Base-by-base conservation (phyloP, 2,329 filamentous ascomycete genomes). In the Pochonia chlamydosporia region DNA sequence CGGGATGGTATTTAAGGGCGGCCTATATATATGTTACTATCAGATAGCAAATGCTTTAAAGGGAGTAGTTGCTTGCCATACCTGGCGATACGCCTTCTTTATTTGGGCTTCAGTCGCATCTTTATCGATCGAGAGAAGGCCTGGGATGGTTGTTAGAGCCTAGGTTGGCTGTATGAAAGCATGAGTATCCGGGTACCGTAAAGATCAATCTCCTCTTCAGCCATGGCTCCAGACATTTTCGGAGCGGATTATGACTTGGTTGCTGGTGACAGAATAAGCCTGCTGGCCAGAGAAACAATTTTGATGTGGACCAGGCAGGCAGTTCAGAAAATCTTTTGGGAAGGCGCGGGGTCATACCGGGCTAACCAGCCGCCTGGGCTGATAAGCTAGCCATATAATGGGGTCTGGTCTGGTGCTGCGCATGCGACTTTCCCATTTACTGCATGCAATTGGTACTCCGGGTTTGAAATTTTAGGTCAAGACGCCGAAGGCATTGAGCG, bases 1-100 rank as follows among this genome's bases (percentile, higher is more conserved):
- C 93, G 40, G 93, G 93, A 63, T 99, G 93, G 63, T 90, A 87
- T 64, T 83, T 81, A 46, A 96, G 78, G 11, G 92, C 90, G 54
- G 89, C 85, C 89, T 95, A 57, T 46, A 44, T 35, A 47, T 52
- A 48, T 31, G 50, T 56, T 37, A 50, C 52, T 45, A 40, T 23
- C 28, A 36, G 44, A 35, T 25, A 3, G n/a, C 24, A 21, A n/a
- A 36, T 33, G 9, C 13, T 31, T 23, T 14, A 35, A 16, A n/a
- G 7, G 26, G 24, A 33, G 4, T 16, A 7, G 49, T 16, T 13
- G 23, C 21, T 9, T 47, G 24, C 47, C 46, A 40, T 46, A 91
- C 91, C 80, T 95, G 96, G 71, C 92, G 87, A 72, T 96, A 96
- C 52, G 91, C 91, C 71, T 96, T 96, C 68, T 93, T 95, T 70